Evolutionary conservation across 73 alveolate genomes (phyloP).

Genomic region (Tetrahymena borealis): DNA sequence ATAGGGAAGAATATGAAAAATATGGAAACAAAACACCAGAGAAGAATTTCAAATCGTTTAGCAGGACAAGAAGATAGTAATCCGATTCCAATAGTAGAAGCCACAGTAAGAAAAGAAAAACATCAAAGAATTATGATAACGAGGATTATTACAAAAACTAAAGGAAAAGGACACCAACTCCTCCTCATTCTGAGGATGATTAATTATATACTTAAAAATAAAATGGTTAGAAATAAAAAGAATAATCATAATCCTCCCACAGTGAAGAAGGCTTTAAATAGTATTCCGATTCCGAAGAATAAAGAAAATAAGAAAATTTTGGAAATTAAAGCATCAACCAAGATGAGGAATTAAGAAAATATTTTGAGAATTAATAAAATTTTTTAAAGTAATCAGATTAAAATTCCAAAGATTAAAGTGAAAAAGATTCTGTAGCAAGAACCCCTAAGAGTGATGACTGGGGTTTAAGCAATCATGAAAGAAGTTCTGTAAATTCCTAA

Average conservation of each 20-base stretch:
- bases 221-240: neutral
- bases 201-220: neutral
- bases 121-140: neutral
- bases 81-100: neutral
- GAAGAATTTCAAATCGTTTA: neutral
- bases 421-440: neutral
- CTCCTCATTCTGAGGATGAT: neutral
- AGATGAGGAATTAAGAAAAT: neutral
- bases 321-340: neutral
- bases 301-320: neutral
- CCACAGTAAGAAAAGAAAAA: neutral
- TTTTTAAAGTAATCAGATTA: neutral
- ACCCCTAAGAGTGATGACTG: neutral
- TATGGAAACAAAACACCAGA: neutral
- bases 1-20: neutral
- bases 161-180: neutral
- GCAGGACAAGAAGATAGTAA: neutral
- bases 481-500: neutral
- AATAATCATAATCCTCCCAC: neutral
- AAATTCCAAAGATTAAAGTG: neutral
- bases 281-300: neutral
- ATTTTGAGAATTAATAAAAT: neutral
- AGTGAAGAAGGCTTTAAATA: neutral
- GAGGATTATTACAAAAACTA: neutral
- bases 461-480: neutral